Conservation (phyloP, 805 yeast species). For the Grigorovia humatica region DNA sequence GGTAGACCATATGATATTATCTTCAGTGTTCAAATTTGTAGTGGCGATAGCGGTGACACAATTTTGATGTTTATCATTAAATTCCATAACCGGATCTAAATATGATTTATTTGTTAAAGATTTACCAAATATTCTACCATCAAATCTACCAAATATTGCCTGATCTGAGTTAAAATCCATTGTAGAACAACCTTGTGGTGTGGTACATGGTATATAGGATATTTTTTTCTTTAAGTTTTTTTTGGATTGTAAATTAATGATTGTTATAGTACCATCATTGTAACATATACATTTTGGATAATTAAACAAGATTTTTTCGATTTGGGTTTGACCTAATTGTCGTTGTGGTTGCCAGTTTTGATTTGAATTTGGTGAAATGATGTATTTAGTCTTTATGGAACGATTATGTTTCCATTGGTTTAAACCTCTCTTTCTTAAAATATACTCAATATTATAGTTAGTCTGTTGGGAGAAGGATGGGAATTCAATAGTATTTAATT, state of each 20-base stretch:
- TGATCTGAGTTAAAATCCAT: constrained; percentile 27
- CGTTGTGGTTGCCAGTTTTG: background rate
- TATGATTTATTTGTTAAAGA: constrained; percentile 26
- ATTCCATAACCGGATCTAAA: constrained; percentile 26
- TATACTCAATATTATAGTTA: constrained; percentile 29
- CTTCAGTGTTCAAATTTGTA: constrained; percentile 12
- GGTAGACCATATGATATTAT: constrained; percentile 12
- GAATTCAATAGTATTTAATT: constrained; percentile 23
- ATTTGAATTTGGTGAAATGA: constrained; percentile 15
- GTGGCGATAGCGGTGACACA: constrained; percentile 26
- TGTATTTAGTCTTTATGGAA: constrained; percentile 26
- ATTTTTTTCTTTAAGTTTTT: constrained; percentile 19
- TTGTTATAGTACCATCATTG: constrained; percentile 28
- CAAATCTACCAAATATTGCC: constrained; percentile 29
- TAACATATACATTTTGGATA: constrained; percentile 29
- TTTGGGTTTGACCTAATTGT: constrained; percentile 9
- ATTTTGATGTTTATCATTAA: constrained; percentile 18
- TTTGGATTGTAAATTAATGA: constrained; percentile 5
- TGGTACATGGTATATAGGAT: constrained; percentile 29
- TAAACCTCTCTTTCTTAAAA: constrained; percentile 21
- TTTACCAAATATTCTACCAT: constrained; percentile 28
- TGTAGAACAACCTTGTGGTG: constrained; percentile 30
- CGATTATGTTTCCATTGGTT: constrained; percentile 29
- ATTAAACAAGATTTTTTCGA: constrained; percentile 25
- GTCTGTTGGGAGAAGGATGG: constrained; percentile 30